A percentile compares a stretch with the other conserved stretches of the same genome.
These are phyloP conservation scores for Exserohilum rostratum DNA, from an alignment of 2,329 filamentous ascomycete species.

Conservation along the genomic window DNA sequence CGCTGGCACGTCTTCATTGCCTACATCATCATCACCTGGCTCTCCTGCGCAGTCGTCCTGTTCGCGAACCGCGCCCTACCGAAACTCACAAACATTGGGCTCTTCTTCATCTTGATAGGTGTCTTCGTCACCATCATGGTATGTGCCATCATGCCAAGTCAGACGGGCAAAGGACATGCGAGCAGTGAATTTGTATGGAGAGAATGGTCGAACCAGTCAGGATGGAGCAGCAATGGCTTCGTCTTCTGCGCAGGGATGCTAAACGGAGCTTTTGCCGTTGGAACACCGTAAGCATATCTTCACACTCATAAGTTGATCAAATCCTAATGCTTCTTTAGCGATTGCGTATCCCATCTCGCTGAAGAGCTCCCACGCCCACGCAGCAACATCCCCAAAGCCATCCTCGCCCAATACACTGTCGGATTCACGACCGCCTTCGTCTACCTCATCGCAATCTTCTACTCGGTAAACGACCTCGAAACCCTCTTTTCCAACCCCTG, in stretches of 20 bases:
- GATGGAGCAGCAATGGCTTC: conserved; percentile 61
- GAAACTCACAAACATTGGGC: conserved; percentile 60
- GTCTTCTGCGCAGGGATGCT: conserved; percentile 70
- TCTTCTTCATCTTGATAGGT: conserved; percentile 60
- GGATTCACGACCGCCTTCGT: conserved; percentile 46
- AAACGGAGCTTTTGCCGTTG: conserved; percentile 73
- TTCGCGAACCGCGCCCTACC: conserved; percentile 63
- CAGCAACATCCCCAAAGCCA: conserved; percentile 50
- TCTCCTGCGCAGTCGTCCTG: conserved; percentile 55
- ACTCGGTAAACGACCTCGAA: conserved; percentile 64
- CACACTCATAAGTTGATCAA: background rate
- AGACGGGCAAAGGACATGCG: conserved; percentile 52
- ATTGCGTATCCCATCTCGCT: conserved; percentile 69
- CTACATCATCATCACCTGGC: conserved; percentile 57
- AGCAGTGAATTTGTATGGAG: conserved; percentile 52
- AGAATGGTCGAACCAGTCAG: conserved; percentile 55
- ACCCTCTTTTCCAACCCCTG: conserved; percentile 57
- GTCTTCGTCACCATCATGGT: conserved; percentile 63
- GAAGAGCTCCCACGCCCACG: conserved; percentile 54
- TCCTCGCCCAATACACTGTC: conserved; percentile 47
- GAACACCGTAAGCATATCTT: conserved; percentile 55
- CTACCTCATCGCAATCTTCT: conserved; percentile 56
- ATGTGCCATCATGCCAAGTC: conserved; percentile 61
- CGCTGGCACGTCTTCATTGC: conserved; percentile 60
- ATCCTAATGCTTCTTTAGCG: conserved; percentile 37